Evolutionary conservation across 305 asterid genomes (phyloP).

Genomic region (Striga hermonthica): DNA sequence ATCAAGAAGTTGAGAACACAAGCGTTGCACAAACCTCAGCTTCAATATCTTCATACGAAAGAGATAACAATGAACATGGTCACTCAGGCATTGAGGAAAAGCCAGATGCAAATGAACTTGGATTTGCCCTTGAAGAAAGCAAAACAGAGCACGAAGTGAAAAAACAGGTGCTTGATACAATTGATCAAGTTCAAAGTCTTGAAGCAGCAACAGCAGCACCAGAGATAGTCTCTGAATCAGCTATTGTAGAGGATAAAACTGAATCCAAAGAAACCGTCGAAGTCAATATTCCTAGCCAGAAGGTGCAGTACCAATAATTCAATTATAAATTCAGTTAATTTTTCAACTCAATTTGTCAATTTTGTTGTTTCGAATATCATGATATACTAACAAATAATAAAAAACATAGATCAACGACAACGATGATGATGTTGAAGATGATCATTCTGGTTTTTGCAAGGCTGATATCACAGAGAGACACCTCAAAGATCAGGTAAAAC

Average conservation of each 20-base stretch:
- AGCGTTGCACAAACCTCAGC: constrained; percentile 23
- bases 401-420: constrained; percentile 38
- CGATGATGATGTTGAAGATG: constrained; percentile 31
- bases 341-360: constrained; percentile 23
- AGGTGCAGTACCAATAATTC: constrained; percentile 35
- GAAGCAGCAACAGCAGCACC: constrained; percentile 34
- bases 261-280: constrained; percentile 31
- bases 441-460: constrained; percentile 31
- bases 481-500: constrained; percentile 34
- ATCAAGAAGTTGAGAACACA: constrained; percentile 27
- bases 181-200: constrained; percentile 29
- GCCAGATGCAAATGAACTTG: constrained; percentile 30
- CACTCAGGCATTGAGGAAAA: constrained; percentile 24
- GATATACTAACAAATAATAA: constrained; percentile 26
- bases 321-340: constrained; percentile 13
- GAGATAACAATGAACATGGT: constrained; percentile 10
- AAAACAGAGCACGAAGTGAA: constrained; percentile 26
- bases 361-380: constrained; percentile 22
- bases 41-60: constrained; percentile 19
- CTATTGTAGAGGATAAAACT: constrained; percentile 28
- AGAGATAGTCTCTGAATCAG: constrained; percentile 27
- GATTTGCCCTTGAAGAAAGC: constrained; percentile 26
- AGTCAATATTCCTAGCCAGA: constrained; percentile 30
- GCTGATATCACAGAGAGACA: constrained; percentile 35
- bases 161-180: constrained; percentile 34